Evolutionary conservation across 176 grass and related monocot species (phyloP), one percentile per base, ranked within the genome.

Genomic region (Neostapfia colusana): DNA sequence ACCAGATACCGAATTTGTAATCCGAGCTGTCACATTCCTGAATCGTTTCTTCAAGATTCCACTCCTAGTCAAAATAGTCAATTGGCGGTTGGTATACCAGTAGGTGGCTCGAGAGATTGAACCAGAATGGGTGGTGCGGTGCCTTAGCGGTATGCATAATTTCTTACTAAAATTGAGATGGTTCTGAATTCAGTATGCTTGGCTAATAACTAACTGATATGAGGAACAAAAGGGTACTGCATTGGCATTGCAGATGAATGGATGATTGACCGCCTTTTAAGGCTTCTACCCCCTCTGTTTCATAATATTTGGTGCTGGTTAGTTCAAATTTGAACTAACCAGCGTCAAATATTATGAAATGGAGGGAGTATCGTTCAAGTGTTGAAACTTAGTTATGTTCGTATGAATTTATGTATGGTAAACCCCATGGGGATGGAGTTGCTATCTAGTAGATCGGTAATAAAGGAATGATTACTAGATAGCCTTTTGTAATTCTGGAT

Each of bases 31-130:
- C 26, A 65, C 6, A 6, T 37, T 51, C 36, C 2, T 8, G 13
- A 78, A 41, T 17, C 41, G 11, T 36, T 37, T 35, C 26, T 21
- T 67, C 24, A 66, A 35, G 38, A 17, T 23, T 75, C 28, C 48
- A 55, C n/a, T 67, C 20, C 13, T 36, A 28, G 73, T 69, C 43
- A 28, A 69, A 62, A 70, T 28, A 21, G n/a, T 68, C 40, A 55
- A 55, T 25, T 17, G 7, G 4, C 4, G 3, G 2, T n/a, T 57
- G n/a, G 23, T 11, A 16, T 58, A 58, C 26, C 54, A 70, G 26
- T 20, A 70, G 7, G 44, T 16, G 24, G 6, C 57, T 1, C 9
- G 17, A 54, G 35, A 63, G 37, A 27, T 64, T 44, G 37, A 5
- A 43, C 3, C 58, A 70, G 55, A 41, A 8, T 69, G 43, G 61